Evolutionary conservation across 345 rosid genomes (phyloP), one percentile per base, ranked within the genome.

Genomic region (Stellera chamaejasme): DNA sequence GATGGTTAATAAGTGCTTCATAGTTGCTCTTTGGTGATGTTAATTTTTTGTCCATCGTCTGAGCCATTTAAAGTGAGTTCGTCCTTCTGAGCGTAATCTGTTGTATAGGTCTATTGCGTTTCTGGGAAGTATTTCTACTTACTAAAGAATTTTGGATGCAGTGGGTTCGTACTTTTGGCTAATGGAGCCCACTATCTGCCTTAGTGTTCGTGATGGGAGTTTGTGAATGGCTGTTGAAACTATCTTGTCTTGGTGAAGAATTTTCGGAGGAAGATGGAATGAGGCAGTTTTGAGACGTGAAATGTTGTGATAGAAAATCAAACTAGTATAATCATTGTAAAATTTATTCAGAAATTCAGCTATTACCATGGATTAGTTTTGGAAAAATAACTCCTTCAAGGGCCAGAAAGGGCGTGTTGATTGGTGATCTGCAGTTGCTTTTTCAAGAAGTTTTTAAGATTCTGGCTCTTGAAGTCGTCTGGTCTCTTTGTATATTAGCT

Each of bases 191-290:
- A 49, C 27, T 49, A 63, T 27, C 0, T 45, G 54, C 50, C 26
- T 15, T 25, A 28, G 58, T 63, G 56, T n/a, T 25, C 55, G 61
- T 66, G 69, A 73, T 70, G 78, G 68, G 70, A 13, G 52, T 39
- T 65, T 62, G 68, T 56, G 62, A 71, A 45, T 66, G 69, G 72
- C 66, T 69, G 48, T 58, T 69, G 69, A 59, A 68, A 65, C 27
- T 66, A 52, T 67, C 69, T 62, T 75, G 70, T 43, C 28, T 66
- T 61, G 50, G 43, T 41, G 42, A 49, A 26, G 50, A 61, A 32
- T 69, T 53, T 62, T 26, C 52, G 3, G 75, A 63, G 45, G 70
- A 69, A 48, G 67, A 61, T 66, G 44, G 55, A 11, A 56, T 57
- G 58, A 55, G 25, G 45, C 41, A 60, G 59, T 56, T 16, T 61